These are phyloP conservation scores for Biscogniauxia marginata DNA, from an alignment of 2,329 filamentous ascomycete species.

Conservation along the genomic window DNA sequence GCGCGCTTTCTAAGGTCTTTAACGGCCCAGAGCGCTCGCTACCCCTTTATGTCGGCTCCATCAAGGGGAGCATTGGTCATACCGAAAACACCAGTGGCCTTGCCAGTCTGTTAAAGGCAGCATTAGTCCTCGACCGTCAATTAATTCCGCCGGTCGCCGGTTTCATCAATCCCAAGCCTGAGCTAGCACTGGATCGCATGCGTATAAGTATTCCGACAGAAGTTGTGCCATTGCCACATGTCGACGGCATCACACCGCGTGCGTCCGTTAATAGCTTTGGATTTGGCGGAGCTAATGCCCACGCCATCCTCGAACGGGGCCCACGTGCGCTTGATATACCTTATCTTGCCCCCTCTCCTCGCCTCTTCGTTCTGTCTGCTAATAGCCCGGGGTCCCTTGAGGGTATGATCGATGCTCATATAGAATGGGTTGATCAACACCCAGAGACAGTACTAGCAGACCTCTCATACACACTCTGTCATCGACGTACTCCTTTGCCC, in stretches of 20 bases:
- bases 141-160: constrained; percentile 13
- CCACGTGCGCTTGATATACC: not conserved
- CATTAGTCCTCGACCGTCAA: constrained; percentile 10
- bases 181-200: constrained; percentile 12
- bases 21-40: not conserved
- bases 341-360: not conserved
- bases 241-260: not conserved
- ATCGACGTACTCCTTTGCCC: constrained; percentile 11
- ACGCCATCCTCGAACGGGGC: constrained; percentile 23
- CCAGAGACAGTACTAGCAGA: not conserved
- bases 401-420: constrained; percentile 3
- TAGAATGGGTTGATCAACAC: constrained; percentile 2
- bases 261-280: constrained; percentile 17
- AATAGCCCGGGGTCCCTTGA: constrained; percentile 9
- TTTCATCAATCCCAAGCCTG: constrained; percentile 13
- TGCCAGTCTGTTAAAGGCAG: constrained; percentile 18
- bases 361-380: constrained; percentile 10
- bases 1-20: constrained; percentile 12
- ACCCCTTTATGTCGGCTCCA: constrained; percentile 16
- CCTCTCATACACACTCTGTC: constrained; percentile 18
- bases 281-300: constrained; percentile 17
- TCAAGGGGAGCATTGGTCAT: constrained; percentile 25
- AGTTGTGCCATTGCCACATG: not conserved
- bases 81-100: constrained; percentile 20
- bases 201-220: constrained; percentile 8